Evolutionary conservation across 2,329 filamentous ascomycete species (phyloP).

Genomic region (Cladosporium velox): DNA sequence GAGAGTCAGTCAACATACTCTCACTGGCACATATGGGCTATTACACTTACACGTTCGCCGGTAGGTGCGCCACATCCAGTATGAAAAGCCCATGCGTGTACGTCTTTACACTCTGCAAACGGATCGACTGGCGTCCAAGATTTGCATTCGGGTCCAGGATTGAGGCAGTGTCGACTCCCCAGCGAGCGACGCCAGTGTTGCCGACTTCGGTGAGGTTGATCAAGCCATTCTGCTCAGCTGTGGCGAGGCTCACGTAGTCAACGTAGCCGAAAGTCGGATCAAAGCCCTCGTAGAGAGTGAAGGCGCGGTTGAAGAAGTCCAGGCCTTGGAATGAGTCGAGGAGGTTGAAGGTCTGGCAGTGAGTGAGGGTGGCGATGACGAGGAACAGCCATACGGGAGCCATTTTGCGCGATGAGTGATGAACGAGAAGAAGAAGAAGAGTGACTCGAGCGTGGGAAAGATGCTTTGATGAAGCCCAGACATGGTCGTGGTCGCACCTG

Average conservation of each 20-base stretch:
- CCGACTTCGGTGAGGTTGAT: slow-evolving; percentile 27
- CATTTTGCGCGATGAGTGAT: slow-evolving; percentile 1
- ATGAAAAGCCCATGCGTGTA: slow-evolving; percentile 53
- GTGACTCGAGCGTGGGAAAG: neutral
- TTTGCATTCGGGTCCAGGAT: slow-evolving; percentile 38
- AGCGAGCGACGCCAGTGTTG: slow-evolving; percentile 24
- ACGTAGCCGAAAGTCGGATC: slow-evolving; percentile 36
- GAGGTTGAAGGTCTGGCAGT: slow-evolving; percentile 31
- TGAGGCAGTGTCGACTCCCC: slow-evolving; percentile 29
- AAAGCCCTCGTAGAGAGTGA: slow-evolving; percentile 21
- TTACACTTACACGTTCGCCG: slow-evolving; percentile 48
- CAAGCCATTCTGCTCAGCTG: slow-evolving; percentile 35
- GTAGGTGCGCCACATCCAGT: slow-evolving; percentile 54
- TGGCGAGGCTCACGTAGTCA: slow-evolving; percentile 43
- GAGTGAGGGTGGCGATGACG: neutral
- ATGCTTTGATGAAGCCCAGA: neutral
- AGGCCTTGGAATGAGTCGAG: slow-evolving; percentile 46
- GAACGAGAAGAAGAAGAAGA: neutral
- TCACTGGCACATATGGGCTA: neutral
- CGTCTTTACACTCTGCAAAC: slow-evolving; percentile 48
- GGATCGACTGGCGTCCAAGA: slow-evolving; percentile 44
- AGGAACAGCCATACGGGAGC: neutral
- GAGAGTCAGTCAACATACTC: neutral
- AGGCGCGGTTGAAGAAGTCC: slow-evolving; percentile 34
- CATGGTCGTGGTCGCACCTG: slow-evolving; percentile 3